A percentile compares a stretch with the other conserved stretches of the same genome.
Conservation (phyloP, 805 yeast species). For the Candida pseudoglaebosa region DNA sequence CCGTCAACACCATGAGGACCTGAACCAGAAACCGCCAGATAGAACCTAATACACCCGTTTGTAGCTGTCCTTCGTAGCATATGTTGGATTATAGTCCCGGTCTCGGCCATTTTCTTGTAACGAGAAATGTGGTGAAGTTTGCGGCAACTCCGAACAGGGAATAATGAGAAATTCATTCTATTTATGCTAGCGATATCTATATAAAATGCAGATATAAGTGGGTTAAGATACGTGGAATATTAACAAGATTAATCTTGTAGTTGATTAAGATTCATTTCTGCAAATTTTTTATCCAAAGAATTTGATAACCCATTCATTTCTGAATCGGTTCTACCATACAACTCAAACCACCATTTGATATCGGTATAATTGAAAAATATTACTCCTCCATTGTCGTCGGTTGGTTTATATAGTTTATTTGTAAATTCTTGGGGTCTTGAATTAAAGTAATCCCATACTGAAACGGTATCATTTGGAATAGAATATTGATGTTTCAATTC, state of each 20-base stretch:
- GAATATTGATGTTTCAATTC: constrained; percentile 43
- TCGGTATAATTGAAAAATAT: constrained; percentile 59
- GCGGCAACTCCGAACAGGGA: background rate
- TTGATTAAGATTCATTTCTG: constrained; percentile 26
- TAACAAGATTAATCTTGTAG: background rate
- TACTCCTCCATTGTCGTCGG: constrained; percentile 31
- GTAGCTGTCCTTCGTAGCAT: background rate
- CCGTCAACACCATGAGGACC: constrained; percentile 41
- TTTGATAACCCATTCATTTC: constrained; percentile 43
- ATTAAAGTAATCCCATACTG: constrained; percentile 92
- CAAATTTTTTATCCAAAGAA: constrained; percentile 39
- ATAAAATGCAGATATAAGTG: background rate
- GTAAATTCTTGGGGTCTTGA: constrained; percentile 70
- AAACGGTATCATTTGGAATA: constrained; percentile 50
- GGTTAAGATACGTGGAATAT: too few relatives aligned
- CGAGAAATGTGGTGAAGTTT: constrained; percentile 1
- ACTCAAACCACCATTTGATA: constrained; percentile 86
- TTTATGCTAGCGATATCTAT: background rate
- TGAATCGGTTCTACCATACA: constrained; percentile 71
- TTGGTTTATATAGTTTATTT: constrained; percentile 40
- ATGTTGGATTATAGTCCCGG: background rate
- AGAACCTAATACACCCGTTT: background rate
- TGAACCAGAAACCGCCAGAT: background rate
- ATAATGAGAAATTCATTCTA: background rate
- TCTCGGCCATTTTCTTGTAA: background rate